phyloP scores from a whole-genome alignment of 441 rosid species.

The Euphorbia neoarborescens region DNA sequence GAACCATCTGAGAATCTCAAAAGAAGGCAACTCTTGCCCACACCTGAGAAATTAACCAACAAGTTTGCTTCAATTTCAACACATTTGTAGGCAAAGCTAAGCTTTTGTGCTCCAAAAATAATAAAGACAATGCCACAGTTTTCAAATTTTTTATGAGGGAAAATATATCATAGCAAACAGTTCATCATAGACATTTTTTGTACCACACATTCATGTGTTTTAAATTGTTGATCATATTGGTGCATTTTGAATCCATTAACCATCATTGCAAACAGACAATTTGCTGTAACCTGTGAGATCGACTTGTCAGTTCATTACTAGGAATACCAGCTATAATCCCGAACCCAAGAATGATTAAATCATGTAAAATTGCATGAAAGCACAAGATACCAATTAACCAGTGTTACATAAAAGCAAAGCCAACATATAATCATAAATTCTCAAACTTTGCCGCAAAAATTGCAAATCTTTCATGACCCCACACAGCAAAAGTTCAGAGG shows the following conservation, averaged over 20 bases:
- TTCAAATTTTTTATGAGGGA: not conserved
- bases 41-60: constrained; percentile 47
- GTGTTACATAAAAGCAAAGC: not conserved
- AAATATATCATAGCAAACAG: not conserved
- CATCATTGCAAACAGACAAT: not conserved
- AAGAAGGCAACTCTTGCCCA: constrained; percentile 99
- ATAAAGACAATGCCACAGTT: not conserved
- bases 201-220: not conserved
- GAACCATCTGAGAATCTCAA: constrained; percentile 98
- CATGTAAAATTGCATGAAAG: not conserved
- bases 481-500: not conserved
- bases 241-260: not conserved
- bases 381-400: not conserved
- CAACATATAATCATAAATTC: not conserved
- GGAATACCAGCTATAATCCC: not conserved
- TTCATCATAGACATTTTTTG: not conserved
- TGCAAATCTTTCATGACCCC: not conserved
- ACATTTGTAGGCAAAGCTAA: not conserved
- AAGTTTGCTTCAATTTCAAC: constrained; percentile 6
- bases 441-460: not conserved
- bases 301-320: not conserved
- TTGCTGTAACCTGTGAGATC: not conserved
- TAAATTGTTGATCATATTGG: not conserved
- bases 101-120: not conserved
- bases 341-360: constrained; percentile 2